phyloP scores from a whole-genome alignment of 352 stramenopile genomes.

The Globisporangium acanthophoron region DNA sequence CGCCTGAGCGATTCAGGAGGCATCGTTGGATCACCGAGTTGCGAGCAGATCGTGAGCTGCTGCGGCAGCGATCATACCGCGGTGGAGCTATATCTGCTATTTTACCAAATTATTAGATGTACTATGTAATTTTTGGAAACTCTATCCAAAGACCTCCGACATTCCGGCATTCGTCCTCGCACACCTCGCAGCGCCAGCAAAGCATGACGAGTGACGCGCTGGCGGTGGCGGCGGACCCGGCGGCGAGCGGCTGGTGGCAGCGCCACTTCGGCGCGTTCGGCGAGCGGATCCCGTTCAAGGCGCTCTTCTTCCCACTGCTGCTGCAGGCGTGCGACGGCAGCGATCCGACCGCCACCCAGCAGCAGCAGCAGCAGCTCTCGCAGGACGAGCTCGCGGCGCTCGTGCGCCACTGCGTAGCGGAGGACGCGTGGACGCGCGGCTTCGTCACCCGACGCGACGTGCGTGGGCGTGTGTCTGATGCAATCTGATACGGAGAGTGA shows the following conservation, averaged over 20 bases:
- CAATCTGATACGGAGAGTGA: not conserved
- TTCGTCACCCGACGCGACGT: conserved; percentile 44
- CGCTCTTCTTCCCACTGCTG: conserved; percentile 61
- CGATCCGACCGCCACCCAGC: conserved; percentile 5
- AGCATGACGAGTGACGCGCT: not conserved
- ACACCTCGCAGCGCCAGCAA: not conserved
- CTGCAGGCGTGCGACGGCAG: conserved; percentile 22
- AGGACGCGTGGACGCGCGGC: conserved; percentile 33
- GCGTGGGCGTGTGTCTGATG: conserved; percentile 1
- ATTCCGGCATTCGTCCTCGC: not conserved
- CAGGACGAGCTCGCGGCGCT: conserved; percentile 54
- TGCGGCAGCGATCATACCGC: too few species aligned
- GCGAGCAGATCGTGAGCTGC: too few species aligned
- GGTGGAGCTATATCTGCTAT: too few species aligned
- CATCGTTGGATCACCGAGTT: too few species aligned
- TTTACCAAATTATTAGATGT: too few species aligned
- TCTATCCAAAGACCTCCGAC: too few species aligned
- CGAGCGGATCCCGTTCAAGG: conserved; percentile 17
- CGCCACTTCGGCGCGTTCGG: conserved; percentile 10
- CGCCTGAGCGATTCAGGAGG: too few species aligned
- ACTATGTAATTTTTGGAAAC: too few species aligned
- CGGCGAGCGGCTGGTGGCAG: conserved; percentile 30
- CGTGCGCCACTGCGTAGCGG: conserved; percentile 44
- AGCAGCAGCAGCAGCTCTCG: conserved; percentile 34
- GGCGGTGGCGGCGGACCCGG: conserved; percentile 3